Evolutionary conservation across 768 basidiomycete genomes (phyloP).

Genomic region (Tricholoma flavovirens): DNA sequence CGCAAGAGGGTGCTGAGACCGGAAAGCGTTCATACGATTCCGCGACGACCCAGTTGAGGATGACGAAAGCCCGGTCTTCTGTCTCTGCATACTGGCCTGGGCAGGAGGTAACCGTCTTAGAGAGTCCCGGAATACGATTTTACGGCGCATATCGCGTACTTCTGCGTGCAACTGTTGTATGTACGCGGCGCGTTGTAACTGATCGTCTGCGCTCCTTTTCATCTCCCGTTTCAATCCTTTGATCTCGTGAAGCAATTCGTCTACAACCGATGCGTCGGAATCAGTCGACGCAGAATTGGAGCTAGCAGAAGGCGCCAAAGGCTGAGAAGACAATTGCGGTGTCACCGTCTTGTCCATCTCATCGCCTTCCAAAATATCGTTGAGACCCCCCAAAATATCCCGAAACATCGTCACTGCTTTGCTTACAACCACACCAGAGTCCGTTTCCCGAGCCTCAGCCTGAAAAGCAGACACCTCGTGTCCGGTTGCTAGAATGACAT

Average conservation of each 20-base stretch:
- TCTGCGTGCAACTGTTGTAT: background rate
- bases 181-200: background rate
- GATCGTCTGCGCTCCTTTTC: background rate
- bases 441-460: too few species aligned
- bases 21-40: background rate
- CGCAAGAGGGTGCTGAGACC: background rate
- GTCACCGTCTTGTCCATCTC: background rate
- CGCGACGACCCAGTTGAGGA: background rate
- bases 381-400: background rate
- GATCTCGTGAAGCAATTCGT: conserved; percentile 2
- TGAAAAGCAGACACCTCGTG: too few species aligned
- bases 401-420: too few species aligned
- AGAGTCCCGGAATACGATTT: background rate
- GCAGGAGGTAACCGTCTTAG: background rate
- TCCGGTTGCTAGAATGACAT: too few species aligned
- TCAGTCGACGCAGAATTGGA: background rate
- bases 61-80: background rate
- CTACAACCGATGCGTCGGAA: background rate
- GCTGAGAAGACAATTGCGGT: too few species aligned
- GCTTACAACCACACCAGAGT: too few species aligned
- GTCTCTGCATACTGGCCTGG: background rate
- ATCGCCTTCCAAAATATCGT: background rate
- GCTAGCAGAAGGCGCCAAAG: background rate
- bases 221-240: conserved; percentile 1
- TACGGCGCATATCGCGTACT: background rate